A percentile compares a stretch with the other conserved stretches of the same genome.
phyloP scores from a whole-genome alignment of 305 asterid genomes.

The Plantago lanceolata region DNA sequence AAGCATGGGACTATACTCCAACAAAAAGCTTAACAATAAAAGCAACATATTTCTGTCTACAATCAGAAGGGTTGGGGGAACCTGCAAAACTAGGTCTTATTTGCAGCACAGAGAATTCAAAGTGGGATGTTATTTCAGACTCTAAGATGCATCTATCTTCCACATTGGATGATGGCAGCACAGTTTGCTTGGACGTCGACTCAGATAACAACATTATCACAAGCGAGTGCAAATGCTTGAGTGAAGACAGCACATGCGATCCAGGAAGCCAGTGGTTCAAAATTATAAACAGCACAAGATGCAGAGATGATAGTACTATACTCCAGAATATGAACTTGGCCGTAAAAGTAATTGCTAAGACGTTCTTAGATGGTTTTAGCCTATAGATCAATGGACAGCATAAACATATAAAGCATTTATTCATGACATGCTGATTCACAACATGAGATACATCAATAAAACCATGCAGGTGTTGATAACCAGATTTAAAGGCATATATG shows the following conservation, averaged over 20 bases:
- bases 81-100: constrained; percentile 66
- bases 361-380: constrained; percentile 30
- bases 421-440: constrained; percentile 15
- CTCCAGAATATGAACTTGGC: constrained; percentile 28
- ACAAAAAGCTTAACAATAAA: constrained; percentile 44
- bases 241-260: constrained; percentile 51
- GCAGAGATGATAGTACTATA: constrained; percentile 25
- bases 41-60: constrained; percentile 72
- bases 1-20: constrained; percentile 59
- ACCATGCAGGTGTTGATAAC: too few relatives aligned
- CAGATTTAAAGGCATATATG: too few relatives aligned
- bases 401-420: background rate
- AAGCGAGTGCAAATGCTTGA: constrained; percentile 67
- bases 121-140: constrained; percentile 74
- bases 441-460: too few relatives aligned
- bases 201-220: constrained; percentile 60
- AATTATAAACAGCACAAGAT: constrained; percentile 67
- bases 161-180: constrained; percentile 52
- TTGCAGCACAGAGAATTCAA: constrained; percentile 47
- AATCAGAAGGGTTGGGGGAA: constrained; percentile 50
- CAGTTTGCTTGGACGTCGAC: constrained; percentile 70
- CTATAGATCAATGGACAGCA: constrained; percentile 15
- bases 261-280: constrained; percentile 98
- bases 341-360: constrained; percentile 32
- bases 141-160: constrained; percentile 89